phyloP scores from a whole-genome alignment of 1,284 basidiomycete species.

The Puccinia novopanici region DNA sequence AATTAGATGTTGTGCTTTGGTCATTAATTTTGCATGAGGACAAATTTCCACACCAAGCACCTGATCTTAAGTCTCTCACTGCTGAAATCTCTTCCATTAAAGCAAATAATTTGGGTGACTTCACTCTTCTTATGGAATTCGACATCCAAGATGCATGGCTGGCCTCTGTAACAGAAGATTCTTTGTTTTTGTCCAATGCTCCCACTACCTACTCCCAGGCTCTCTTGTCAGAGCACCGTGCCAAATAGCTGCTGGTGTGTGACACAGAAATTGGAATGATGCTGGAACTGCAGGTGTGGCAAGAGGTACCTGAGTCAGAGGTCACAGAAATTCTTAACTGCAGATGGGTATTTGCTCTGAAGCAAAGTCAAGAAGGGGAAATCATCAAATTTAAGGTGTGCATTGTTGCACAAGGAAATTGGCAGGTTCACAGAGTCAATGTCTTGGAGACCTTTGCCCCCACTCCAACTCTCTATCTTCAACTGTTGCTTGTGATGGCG shows the following conservation, averaged over 20 bases:
- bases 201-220: no score
- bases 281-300: background rate
- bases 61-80: no score
- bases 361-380: background rate
- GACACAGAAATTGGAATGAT: background rate
- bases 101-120: background rate
- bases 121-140: background rate
- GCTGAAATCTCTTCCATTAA: background rate
- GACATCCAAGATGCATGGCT: background rate
- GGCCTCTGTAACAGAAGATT: no score
- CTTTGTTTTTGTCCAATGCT: no score
- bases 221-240: background rate
- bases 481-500: background rate
- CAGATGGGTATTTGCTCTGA: slow-evolving; percentile 1
- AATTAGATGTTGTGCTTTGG: background rate
- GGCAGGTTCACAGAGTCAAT: background rate
- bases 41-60: background rate
- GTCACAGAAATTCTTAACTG: background rate
- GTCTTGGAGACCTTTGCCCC: slow-evolving; percentile 9
- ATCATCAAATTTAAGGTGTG: background rate
- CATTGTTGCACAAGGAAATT: background rate
- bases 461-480: background rate
- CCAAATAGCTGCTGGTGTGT: background rate
- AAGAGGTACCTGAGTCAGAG: background rate
- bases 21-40: slow-evolving; percentile 1